Evolutionary conservation across 164 flowering plant genomes (phyloP).

Genomic region (Vitis vinifera): DNA sequence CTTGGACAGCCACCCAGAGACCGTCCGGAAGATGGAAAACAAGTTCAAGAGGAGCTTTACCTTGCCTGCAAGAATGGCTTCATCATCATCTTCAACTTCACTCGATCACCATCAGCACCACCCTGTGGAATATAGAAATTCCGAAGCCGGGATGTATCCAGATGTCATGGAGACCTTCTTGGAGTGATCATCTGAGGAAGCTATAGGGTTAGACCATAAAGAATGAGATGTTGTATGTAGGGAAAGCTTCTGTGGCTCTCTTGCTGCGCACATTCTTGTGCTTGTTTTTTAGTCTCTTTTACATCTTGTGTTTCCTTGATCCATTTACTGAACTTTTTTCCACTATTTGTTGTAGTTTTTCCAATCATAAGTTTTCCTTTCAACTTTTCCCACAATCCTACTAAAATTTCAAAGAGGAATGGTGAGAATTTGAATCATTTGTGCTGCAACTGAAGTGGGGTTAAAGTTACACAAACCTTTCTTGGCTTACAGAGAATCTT

Average conservation of each 20-base stretch:
- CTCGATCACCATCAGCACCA: slow-evolving; percentile 58
- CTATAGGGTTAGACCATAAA: slow-evolving; percentile 11
- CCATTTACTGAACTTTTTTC: not conserved
- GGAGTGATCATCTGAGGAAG: slow-evolving; percentile 37
- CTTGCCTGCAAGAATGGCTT: slow-evolving; percentile 73
- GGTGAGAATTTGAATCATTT: not conserved
- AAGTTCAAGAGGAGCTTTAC: slow-evolving; percentile 91
- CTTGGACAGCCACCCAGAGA: slow-evolving; percentile 61
- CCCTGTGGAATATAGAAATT: slow-evolving; percentile 43
- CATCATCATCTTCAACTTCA: slow-evolving; percentile 71
- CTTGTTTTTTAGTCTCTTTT: slow-evolving; percentile 6
- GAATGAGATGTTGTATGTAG: slow-evolving; percentile 29
- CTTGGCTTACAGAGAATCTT: too few relatives aligned
- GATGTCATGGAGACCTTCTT: slow-evolving; percentile 88
- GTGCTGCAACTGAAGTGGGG: not conserved
- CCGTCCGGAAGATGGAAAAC: slow-evolving; percentile 55
- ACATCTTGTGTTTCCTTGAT: slow-evolving; percentile 10
- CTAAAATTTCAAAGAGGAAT: not conserved
- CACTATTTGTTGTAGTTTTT: slow-evolving; percentile 11
- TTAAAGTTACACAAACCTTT: too few relatives aligned
- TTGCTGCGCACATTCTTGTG: slow-evolving; percentile 17
- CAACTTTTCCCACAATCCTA: not conserved
- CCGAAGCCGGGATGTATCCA: slow-evolving; percentile 70
- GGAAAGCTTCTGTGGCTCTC: slow-evolving; percentile 19
- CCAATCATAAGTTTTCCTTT: not conserved